Evolutionary conservation across 768 basidiomycete genomes (phyloP), one percentile per base, ranked within the genome.

Genomic region (Candolleomyces eurysporus): DNA sequence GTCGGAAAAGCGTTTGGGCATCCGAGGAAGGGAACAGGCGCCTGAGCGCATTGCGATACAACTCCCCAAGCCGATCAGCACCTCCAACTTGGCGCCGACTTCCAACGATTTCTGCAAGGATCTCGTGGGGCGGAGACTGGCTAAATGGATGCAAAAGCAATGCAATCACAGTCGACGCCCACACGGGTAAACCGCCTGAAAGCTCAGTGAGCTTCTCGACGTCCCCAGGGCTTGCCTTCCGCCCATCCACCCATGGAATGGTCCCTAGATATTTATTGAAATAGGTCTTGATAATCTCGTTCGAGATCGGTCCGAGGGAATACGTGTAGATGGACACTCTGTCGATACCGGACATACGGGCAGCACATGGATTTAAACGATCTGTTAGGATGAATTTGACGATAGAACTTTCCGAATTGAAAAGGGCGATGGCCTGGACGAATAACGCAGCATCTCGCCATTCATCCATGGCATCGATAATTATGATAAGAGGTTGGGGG

Each of bases 381-480:
- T 43, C 54, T 8, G 58, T 59, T 11, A 59, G 19, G 52, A 63
- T 42, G 46, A 63, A 39, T 60, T 59, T 63, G 10, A 63, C 19
- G 13, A 39, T 2, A 7, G 58, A 31, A 4, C 58, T 46, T 5
- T 14, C 11, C 2, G 43, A 40, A 13, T 40, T 21, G n/a, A 63
- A 11, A 17, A 48, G 26, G 4, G 21, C 26, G 16, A 63, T 50
- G 5, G 48, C 62, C 19, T 53, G 14, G 31, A 63, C 43, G 30
- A 63, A 59, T 19, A 22, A 17, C 16, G 53, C 17, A 5, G 30
- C 9, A 22, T 54, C 14, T 2, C 10, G 26, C 58, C 58, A 63
- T 60, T 63, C 62, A 46, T 63, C 62, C 19, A 63, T 21, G 22
- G 51, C 62, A 48, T 63, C 62, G 13, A 63, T 14, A 16, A 63